Conservation (phyloP, 352 stramenopile species). For the Globisporangium cystogenes region DNA sequence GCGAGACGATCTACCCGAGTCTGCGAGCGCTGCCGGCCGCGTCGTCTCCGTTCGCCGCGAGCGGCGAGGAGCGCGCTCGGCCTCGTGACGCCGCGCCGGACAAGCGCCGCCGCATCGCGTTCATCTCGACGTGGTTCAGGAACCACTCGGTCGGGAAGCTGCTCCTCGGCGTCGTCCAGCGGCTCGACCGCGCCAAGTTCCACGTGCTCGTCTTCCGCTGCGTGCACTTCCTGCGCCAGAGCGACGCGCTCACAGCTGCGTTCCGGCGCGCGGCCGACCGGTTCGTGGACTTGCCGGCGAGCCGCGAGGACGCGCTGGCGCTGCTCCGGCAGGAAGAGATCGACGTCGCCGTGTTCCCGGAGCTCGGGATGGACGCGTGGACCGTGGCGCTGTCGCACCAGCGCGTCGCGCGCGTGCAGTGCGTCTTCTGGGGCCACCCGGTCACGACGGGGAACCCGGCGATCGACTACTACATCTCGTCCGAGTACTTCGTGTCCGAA, state of each 20-base stretch:
- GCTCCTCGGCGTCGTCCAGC: constrained; percentile 43
- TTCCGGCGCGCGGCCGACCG: constrained; percentile 39
- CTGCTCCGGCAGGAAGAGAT: constrained; percentile 42
- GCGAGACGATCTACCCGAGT: constrained; percentile 28
- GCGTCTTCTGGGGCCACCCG: constrained; percentile 85
- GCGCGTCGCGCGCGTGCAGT: constrained; percentile 66
- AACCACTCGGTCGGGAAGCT: constrained; percentile 63
- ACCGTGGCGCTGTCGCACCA: constrained; percentile 66
- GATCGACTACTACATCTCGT: constrained; percentile 86
- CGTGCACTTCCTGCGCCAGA: constrained; percentile 38
- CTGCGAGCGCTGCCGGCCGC: constrained; percentile 1
- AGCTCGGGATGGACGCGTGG: constrained; percentile 81
- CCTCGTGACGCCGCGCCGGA: neutral
- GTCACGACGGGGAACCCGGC: constrained; percentile 61
- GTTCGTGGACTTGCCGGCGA: constrained; percentile 35
- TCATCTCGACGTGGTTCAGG: constrained; percentile 66
- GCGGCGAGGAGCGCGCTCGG: neutral
- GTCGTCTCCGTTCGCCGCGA: neutral
- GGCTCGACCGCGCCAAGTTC: constrained; percentile 43
- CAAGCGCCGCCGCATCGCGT: constrained; percentile 27
- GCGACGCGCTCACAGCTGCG: constrained; percentile 35
- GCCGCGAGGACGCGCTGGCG: constrained; percentile 25
- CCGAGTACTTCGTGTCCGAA: constrained; percentile 39
- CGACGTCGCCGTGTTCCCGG: constrained; percentile 76
- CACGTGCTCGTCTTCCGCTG: constrained; percentile 46